Evolutionary conservation across 495 filamentous ascomycete genomes (phyloP).

Genomic region (Evernia prunastri): DNA sequence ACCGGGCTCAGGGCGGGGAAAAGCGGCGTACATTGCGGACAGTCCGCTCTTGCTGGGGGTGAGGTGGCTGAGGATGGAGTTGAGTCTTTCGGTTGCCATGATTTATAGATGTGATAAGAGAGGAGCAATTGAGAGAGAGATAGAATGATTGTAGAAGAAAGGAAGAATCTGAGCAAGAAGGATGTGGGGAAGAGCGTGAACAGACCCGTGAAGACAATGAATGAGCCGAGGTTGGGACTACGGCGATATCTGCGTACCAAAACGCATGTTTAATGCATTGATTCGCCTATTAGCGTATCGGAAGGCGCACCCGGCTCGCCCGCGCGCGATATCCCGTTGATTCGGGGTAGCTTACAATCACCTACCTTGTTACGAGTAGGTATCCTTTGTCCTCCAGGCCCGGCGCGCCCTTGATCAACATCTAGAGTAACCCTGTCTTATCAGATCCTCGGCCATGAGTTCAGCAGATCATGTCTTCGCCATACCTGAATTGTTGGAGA

Average conservation of each 20-base stretch:
- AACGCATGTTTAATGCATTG: no score
- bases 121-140: background rate
- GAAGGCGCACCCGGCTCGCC: no score
- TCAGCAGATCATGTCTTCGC: background rate
- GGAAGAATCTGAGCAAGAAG: background rate
- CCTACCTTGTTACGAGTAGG: no score
- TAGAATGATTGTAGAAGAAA: background rate
- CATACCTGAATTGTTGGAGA: background rate
- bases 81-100: conserved; percentile 84
- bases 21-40: conserved; percentile 61
- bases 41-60: conserved; percentile 62
- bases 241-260: background rate
- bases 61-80: conserved; percentile 81
- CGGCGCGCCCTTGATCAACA: no score
- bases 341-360: no score
- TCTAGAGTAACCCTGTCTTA: no score
- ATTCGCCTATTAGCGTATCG: no score
- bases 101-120: background rate
- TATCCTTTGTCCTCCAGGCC: no score
- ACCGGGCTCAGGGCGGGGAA: conserved; percentile 2
- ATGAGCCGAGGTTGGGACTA: conserved; percentile 13
- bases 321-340: no score
- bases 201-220: conserved; percentile 2
- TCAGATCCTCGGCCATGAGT: no score
- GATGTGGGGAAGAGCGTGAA: conserved; percentile 10